These are phyloP conservation scores for Amphichorda felina DNA, from an alignment of 2,329 filamentous ascomycete species.

Conservation along the genomic window DNA sequence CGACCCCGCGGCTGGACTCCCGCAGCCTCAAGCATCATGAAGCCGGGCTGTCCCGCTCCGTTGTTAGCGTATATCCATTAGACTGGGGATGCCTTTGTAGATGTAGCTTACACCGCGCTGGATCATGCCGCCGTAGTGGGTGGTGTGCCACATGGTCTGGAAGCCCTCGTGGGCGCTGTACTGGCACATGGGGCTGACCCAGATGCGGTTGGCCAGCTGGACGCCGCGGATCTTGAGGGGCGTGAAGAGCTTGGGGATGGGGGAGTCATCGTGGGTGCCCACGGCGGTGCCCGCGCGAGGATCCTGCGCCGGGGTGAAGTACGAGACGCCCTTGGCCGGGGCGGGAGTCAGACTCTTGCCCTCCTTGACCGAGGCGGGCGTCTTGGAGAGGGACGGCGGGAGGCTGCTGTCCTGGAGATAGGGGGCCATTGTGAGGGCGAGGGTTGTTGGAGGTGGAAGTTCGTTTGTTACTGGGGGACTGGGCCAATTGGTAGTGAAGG, in stretches of 20 bases:
- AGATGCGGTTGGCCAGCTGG: slow-evolving; percentile 28
- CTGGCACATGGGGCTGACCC: slow-evolving; percentile 30
- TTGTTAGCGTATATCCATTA: not conserved
- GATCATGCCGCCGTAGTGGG: slow-evolving; percentile 60
- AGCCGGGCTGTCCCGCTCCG: slow-evolving; percentile 1
- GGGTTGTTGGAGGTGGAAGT: too few species aligned
- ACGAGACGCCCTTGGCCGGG: slow-evolving; percentile 17
- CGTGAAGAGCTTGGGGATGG: slow-evolving; percentile 34
- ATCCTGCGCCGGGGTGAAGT: slow-evolving; percentile 30
- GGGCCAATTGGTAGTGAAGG: too few species aligned
- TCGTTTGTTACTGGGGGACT: too few species aligned
- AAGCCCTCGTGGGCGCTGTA: slow-evolving; percentile 38
- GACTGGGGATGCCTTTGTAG: not conserved
- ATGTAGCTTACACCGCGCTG: slow-evolving; percentile 38
- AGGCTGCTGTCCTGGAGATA: not conserved
- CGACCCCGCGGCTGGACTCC: slow-evolving; percentile 4
- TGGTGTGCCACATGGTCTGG: slow-evolving; percentile 55
- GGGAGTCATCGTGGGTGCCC: slow-evolving; percentile 27
- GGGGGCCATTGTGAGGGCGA: not conserved
- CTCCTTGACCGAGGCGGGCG: slow-evolving; percentile 1
- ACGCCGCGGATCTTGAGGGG: slow-evolving; percentile 29
- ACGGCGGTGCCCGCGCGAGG: slow-evolving; percentile 26
- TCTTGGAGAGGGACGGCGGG: not conserved
- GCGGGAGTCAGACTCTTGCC: slow-evolving; percentile 1
- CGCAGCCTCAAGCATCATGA: slow-evolving; percentile 4